phyloP scores from a whole-genome alignment of 805 yeast species.

The Saccharomyces cerevisiae region DNA sequence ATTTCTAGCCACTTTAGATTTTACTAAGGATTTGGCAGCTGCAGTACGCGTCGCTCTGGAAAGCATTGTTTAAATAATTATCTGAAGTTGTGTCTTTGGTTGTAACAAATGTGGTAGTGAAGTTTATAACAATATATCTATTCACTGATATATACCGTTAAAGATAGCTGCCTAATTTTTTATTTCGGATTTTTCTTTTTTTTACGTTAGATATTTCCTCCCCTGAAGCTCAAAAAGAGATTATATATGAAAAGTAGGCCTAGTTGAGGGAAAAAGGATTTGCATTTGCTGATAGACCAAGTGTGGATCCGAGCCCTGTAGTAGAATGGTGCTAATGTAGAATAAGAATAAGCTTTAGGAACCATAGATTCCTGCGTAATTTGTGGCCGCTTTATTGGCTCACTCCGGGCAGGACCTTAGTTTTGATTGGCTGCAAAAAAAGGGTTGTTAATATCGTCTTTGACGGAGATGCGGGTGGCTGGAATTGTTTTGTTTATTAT shows the following conservation, averaged over 20 bases:
- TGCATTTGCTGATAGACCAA: background rate
- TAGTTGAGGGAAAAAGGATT: background rate
- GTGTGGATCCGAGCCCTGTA: background rate
- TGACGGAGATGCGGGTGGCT: background rate
- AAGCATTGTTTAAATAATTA: background rate
- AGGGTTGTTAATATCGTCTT: background rate
- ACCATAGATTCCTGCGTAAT: background rate
- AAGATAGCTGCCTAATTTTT: background rate
- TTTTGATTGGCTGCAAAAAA: background rate
- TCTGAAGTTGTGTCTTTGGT: background rate
- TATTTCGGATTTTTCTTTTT: background rate
- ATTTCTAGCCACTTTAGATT: background rate
- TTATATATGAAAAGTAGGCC: background rate
- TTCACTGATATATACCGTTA: background rate
- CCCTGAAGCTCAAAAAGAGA: background rate
- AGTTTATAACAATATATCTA: background rate
- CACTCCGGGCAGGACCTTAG: background rate
- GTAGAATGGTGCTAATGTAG: background rate
- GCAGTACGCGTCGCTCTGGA: background rate
- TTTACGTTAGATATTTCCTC: background rate
- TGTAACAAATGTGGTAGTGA: background rate
- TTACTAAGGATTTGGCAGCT: background rate
- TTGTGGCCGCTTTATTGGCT: background rate
- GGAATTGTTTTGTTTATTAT: background rate
- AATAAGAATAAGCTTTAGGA: background rate